These are phyloP conservation scores for Ophiobolus disseminans DNA, from an alignment of 2,329 filamentous ascomycete species.

Conservation along the genomic window DNA sequence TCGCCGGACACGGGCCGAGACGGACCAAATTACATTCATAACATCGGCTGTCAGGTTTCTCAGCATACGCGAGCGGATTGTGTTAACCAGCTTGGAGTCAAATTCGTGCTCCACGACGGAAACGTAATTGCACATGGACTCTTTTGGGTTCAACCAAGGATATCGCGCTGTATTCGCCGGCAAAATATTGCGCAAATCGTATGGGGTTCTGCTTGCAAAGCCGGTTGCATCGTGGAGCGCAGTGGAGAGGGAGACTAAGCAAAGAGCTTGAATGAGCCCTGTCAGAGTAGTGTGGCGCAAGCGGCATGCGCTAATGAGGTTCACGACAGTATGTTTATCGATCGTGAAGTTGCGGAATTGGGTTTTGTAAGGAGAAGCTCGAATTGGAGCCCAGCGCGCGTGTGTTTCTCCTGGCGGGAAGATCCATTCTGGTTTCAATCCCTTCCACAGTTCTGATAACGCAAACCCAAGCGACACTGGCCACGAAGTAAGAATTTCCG, in stretches of 20 bases:
- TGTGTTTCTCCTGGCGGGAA: too few species aligned
- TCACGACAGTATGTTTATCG: conserved; percentile 6
- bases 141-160: conserved; percentile 17
- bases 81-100: conserved; percentile 12
- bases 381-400: conserved; percentile 14
- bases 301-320: conserved; percentile 15
- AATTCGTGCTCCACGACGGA: conserved; percentile 20
- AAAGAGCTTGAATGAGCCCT: conserved; percentile 19
- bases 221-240: conserved; percentile 7
- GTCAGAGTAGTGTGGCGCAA: conserved; percentile 20
- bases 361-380: conserved; percentile 14
- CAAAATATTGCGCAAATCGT: conserved; percentile 19
- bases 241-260: conserved; percentile 15
- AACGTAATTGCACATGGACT: conserved; percentile 24
- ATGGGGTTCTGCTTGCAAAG: conserved; percentile 20
- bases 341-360: conserved; percentile 18
- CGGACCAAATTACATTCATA: conserved; percentile 15
- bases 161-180: conserved; percentile 11
- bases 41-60: conserved; percentile 13
- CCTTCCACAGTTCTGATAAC: too few species aligned
- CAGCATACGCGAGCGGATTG: too few species aligned
- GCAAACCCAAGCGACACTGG: too few species aligned
- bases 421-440: too few species aligned
- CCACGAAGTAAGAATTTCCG: too few species aligned
- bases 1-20: conserved; percentile 8